Base-by-base conservation (phyloP, 1,284 basidiomycete species). In the Bjerkandera adusta region DNA sequence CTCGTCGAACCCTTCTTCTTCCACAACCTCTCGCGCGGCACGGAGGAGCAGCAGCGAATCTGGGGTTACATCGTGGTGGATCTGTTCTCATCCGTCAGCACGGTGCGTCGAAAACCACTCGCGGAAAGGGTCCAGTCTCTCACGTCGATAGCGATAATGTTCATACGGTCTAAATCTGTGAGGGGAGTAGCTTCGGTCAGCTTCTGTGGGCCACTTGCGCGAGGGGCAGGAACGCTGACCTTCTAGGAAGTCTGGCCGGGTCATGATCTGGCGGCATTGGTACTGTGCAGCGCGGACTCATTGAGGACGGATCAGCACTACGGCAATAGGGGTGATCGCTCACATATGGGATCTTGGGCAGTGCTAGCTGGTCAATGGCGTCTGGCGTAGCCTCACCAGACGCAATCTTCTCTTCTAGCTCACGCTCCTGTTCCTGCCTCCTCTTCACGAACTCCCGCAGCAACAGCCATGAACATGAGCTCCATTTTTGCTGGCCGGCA, bases 81-180 rank as follows among this genome's bases (percentile, higher is more conserved):
- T 75, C 86, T 86, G 57, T 38, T 33, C 26, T 21, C 43, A 36
- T 10, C 22, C 1, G 12, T 25, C 6, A 29, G 35, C 35, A 25
- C 1, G 12, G 34, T 18, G 37, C 43, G 43, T 36, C 25, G 22
- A n/a, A n/a, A n/a, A n/a, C n/a, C n/a, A n/a, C n/a, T n/a, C n/a
- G n/a, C n/a, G n/a, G n/a, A n/a, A n/a, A n/a, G n/a, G n/a, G n/a
- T n/a, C n/a, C n/a, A 29, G 27, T 43, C 18, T 65, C 80, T 57
- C 54, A 89, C 87, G 61, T 92, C 91, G 50, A 91, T 88, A 5
- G 84, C 70, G 45, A 92, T 82, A 48, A 91, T 81, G 64, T 91
- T 84, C 20, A 70, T 62, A 30, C 74, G 68, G 62, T 85, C 82
- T 30, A 88, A 72, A 40, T 80, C 82, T 83, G 54, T 20, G 36